Base-by-base conservation (phyloP, 2,329 filamentous ascomycete genomes). In the Epichloe coenophiala region DNA sequence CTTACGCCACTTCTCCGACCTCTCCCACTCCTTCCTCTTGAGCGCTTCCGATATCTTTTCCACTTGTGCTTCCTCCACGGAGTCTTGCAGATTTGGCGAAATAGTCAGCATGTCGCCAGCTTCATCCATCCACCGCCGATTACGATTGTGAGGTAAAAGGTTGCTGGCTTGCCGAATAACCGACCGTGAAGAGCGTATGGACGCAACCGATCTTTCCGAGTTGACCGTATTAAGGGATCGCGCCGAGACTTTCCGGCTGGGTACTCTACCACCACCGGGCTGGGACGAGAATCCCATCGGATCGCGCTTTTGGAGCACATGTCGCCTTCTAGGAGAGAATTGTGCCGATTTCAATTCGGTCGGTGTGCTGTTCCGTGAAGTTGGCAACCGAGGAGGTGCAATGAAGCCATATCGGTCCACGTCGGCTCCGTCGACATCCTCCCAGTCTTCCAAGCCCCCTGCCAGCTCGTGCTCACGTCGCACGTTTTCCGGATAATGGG, bases 361-460 rank as follows among this genome's bases (percentile, higher is more conserved):
- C 5, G 71, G 64, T 2, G 69, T 70, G 53, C 63, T 67, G 23
- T 68, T 62, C 35, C 69, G 67, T 19, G 73, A 70, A 7, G 63
- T 62, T 15, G 68, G 68, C 33, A 41, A 49, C 37, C 68, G 69
- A 15, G 70, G 69, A 21, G 68, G 61, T 48, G 64, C 73, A 58
- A 85, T 85, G 66, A 85, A 85, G 53, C 81, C 81, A 60, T 84
- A 85, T 60, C 81, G 75, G 65, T 85, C 81, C 54, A 85, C 76
- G 61, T 80, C 75, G 47, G 68, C 71, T 35, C 73, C 77, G 49
- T 80, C 68, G 2, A 85, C 68, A 56, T 84, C 77, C 58, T 83
- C 76, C 80, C 80, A 84, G 59, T 85, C 80, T 61, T 85, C 81
- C 19, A 83, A 68, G 15, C 78, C 77, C 45, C 45, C 78, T 77